Percentiles rank a stretch among this genome's conserved stretches.
phyloP scores from a whole-genome alignment of 306 rosid genomes.

The Cucumis hystrix region DNA sequence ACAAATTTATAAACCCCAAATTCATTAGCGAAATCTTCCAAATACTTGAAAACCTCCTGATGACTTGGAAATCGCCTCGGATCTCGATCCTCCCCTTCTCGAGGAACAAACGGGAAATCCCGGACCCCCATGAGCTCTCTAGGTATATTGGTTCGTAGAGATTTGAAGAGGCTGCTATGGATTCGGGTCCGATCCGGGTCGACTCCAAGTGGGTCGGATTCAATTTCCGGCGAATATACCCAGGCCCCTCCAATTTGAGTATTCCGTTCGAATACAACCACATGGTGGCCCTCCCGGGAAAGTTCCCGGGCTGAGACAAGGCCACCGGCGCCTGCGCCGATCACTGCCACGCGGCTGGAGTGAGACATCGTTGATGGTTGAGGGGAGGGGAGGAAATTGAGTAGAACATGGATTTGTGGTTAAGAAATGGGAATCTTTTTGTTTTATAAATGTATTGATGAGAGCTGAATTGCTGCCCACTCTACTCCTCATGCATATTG shows the following conservation, averaged over 20 bases:
- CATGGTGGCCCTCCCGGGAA: constrained; percentile 43
- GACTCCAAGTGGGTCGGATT: constrained; percentile 44
- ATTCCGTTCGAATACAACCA: constrained; percentile 52
- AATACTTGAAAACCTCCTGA: constrained; percentile 30
- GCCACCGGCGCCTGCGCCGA: constrained; percentile 64
- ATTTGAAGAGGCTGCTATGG: constrained; percentile 51
- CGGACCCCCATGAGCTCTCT: constrained; percentile 56
- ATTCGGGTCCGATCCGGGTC: constrained; percentile 32
- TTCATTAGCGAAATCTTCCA: constrained; percentile 26
- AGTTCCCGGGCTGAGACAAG: constrained; percentile 65
- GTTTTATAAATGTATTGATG: too few species aligned
- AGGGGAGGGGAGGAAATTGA: neutral
- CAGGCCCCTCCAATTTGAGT: constrained; percentile 53
- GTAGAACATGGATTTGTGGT: too few species aligned
- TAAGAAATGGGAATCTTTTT: too few species aligned
- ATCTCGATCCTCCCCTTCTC: constrained; percentile 18
- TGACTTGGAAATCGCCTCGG: constrained; percentile 40
- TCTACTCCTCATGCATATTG: too few species aligned
- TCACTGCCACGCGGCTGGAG: constrained; percentile 51
- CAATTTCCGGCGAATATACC: constrained; percentile 41
- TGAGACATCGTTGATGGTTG: neutral
- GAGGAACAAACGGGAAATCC: constrained; percentile 47
- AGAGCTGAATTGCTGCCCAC: too few species aligned
- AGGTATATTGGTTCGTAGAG: constrained; percentile 73
- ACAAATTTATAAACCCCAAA: constrained; percentile 21